Evolutionary conservation across 1,284 basidiomycete species (phyloP), one percentile per base, ranked within the genome.

Genomic region (Melampsora medusae): DNA sequence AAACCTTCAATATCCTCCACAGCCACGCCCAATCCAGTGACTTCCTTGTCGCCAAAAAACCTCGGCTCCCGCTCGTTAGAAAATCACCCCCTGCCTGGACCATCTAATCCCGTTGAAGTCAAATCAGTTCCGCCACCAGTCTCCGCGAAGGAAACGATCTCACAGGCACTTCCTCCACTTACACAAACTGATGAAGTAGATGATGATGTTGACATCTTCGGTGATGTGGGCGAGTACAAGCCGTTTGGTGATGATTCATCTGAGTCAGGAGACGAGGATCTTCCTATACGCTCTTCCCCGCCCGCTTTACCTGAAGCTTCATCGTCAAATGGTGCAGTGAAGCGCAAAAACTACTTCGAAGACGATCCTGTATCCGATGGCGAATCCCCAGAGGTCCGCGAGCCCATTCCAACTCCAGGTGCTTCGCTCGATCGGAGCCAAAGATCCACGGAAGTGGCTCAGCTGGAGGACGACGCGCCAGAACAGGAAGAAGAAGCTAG

Each of bases 221-320:
- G 67, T 25, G 67, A 77, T 17, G 74, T 67, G 28, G 74, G 74
- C 49, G 74, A 77, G 33, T 77, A 77, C 49, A 77, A 69, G 64
- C 66, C 65, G n/a, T 42, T 77, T 50, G 74, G 62, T 59, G 61
- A 49, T n/a, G 74, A 69, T 17, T 62, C 56, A 14, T 68, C 74
- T 46, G 74, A 77, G 16, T 62, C 66, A 50, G 67, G 64, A 42
- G 48, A 66, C 19, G 61, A 50, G 42, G 49, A 61, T 25, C 28
- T n/a, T 7, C 49, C 64, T 25, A 42, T 56, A 22, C 28, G 46
- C 48, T 53, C n/a, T 2, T 35, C 56, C 17, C 35, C 14, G n/a
- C n/a, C 10, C 12, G 38, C 48, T 33, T 19, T 66, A 14, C 7
- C 56, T 17, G 46, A 33, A 46, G 65, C 38, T 3, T 49, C 42